These are phyloP conservation scores for Starmerella bombicola DNA, from an alignment of 805 yeast genomes.

Conservation along the genomic window DNA sequence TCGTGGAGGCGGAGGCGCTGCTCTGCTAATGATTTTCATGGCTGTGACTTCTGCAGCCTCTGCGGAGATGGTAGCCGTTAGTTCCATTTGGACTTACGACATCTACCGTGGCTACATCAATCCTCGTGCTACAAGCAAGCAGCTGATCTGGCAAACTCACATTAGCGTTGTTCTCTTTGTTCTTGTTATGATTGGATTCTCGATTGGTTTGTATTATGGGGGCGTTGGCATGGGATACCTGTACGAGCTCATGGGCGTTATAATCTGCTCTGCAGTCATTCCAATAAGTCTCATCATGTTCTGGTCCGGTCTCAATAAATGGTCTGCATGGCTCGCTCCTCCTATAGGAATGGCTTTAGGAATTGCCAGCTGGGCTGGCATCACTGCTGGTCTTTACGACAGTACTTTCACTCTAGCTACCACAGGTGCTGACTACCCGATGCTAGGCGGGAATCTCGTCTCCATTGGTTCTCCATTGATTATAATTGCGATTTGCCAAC, in stretches of 20 bases:
- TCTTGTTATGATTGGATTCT: conserved; percentile 62
- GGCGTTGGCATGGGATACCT: conserved; percentile 77
- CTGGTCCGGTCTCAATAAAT: conserved; percentile 48
- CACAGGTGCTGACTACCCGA: conserved; percentile 66
- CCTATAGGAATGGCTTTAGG: conserved; percentile 64
- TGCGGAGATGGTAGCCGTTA: conserved; percentile 79
- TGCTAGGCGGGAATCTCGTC: conserved; percentile 80
- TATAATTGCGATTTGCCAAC: conserved; percentile 53
- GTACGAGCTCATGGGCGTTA: conserved; percentile 79
- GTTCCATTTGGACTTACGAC: conserved; percentile 77
- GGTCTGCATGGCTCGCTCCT: conserved; percentile 67
- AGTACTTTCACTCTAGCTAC: conserved; percentile 40
- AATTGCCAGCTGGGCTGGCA: conserved; percentile 50
- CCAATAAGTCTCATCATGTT: conserved; percentile 63
- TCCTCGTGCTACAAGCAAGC: conserved; percentile 65
- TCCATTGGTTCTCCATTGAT: conserved; percentile 64
- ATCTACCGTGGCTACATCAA: conserved; percentile 68
- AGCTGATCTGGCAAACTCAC: conserved; percentile 58
- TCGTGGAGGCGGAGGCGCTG: conserved; percentile 76
- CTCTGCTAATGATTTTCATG: conserved; percentile 70
- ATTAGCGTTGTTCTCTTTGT: conserved; percentile 48
- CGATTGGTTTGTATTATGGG: conserved; percentile 71
- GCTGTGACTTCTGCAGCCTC: conserved; percentile 89
- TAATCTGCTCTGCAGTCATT: conserved; percentile 74
- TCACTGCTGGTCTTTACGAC: conserved; percentile 34